phyloP scores from a whole-genome alignment of 2,329 filamentous ascomycete genomes.

The Colletotrichum filicis region DNA sequence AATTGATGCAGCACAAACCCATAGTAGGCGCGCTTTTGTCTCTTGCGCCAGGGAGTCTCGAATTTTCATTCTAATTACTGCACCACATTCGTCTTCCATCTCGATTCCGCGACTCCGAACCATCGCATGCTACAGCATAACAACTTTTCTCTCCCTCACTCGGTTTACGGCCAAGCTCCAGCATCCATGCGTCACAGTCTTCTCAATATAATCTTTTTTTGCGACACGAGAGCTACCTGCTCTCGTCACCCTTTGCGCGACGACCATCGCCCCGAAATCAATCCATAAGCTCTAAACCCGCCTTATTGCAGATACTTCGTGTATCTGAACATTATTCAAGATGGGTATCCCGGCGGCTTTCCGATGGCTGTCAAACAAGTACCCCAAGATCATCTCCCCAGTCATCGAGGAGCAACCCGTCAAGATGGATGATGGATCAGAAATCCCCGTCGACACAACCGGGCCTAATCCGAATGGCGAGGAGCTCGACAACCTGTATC shows the following conservation, averaged over 20 bases:
- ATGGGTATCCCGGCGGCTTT: conserved; percentile 98
- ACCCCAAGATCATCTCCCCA: conserved; percentile 94
- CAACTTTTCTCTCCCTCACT: neutral
- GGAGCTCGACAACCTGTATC: conserved; percentile 96
- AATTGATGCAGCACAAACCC: neutral
- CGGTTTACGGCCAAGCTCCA: neutral
- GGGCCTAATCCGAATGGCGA: conserved; percentile 94
- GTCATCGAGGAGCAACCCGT: conserved; percentile 88
- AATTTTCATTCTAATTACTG: neutral
- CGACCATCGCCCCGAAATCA: neutral
- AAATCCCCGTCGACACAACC: conserved; percentile 86
- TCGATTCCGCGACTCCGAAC: neutral
- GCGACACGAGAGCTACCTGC: conserved; percentile 1
- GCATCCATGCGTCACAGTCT: neutral
- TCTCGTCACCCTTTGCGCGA: neutral
- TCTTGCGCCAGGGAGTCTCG: neutral
- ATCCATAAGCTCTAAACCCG: neutral
- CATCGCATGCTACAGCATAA: neutral
- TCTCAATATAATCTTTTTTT: too few relatives aligned
- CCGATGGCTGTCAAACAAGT: conserved; percentile 95
- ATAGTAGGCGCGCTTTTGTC: neutral
- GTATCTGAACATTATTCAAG: conserved; percentile 39
- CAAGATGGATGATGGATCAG: conserved; percentile 81
- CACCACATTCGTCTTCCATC: neutral
- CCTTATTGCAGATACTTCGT: neutral